A percentile compares a stretch with the other conserved stretches of the same genome.
These are phyloP conservation scores for Naganishia liquefaciens DNA, from an alignment of 1,284 basidiomycete species.

Conservation along the genomic window DNA sequence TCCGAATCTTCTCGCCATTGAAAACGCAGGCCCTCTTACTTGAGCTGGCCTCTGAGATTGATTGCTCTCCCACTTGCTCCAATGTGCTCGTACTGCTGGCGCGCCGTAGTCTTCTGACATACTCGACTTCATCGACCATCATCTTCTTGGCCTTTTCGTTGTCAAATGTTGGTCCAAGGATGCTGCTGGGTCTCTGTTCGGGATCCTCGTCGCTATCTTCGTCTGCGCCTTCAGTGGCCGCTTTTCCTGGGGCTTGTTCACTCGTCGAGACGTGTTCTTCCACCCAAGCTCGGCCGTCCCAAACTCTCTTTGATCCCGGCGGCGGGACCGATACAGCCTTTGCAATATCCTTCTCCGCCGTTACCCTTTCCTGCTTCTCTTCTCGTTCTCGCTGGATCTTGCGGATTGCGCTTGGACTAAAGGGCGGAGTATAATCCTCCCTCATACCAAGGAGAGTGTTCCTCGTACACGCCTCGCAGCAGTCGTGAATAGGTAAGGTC, in stretches of 20 bases:
- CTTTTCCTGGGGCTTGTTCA: not conserved
- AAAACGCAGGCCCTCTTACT: not conserved
- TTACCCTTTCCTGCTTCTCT: slow-evolving; percentile 5
- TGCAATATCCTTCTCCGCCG: slow-evolving; percentile 4
- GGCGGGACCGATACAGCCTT: slow-evolving; percentile 5
- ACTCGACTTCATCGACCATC: slow-evolving; percentile 27
- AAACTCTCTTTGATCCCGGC: not conserved
- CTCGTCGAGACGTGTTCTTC: not conserved
- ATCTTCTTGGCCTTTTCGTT: slow-evolving; percentile 14
- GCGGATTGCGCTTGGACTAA: slow-evolving; percentile 21
- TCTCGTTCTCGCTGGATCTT: slow-evolving; percentile 26
- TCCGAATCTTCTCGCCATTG: not conserved
- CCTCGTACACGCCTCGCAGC: slow-evolving; percentile 12
- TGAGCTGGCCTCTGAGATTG: not conserved
- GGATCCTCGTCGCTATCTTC: slow-evolving; percentile 2
- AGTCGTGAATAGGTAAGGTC: slow-evolving; percentile 13
- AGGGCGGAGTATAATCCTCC: slow-evolving; percentile 19
- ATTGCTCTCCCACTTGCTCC: not conserved
- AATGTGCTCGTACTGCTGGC: not conserved
- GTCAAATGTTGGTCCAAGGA: slow-evolving; percentile 12
- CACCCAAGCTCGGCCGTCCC: slow-evolving; percentile 12
- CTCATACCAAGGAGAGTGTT: slow-evolving; percentile 15
- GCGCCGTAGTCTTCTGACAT: slow-evolving; percentile 12
- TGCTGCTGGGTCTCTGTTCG: not conserved
- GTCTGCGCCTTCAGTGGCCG: not conserved